A percentile compares a stretch with the other conserved stretches of the same genome.
These are phyloP conservation scores for Sambucus nigra DNA, from an alignment of 129 eudicot species.

Conservation along the genomic window DNA sequence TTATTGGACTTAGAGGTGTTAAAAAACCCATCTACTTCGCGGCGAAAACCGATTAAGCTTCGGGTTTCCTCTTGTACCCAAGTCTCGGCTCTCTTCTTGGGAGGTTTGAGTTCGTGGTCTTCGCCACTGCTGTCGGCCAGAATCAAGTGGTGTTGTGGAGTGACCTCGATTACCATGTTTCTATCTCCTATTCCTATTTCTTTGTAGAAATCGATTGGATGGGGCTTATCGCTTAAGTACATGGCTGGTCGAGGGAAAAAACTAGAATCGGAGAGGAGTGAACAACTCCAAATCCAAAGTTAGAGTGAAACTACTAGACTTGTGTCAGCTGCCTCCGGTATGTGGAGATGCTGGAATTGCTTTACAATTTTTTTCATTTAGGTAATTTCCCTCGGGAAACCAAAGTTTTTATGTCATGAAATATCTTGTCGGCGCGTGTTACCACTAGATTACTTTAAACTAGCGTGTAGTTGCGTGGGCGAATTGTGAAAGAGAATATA, in stretches of 20 bases:
- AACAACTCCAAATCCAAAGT: no score
- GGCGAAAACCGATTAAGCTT: constrained; percentile 29
- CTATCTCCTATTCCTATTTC: constrained; percentile 11
- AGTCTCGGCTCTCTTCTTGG: constrained; percentile 43
- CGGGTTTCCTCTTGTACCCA: constrained; percentile 45
- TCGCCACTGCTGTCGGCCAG: constrained; percentile 27
- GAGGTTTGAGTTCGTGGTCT: constrained; percentile 37
- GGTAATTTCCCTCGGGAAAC: no score
- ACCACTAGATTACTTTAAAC: no score
- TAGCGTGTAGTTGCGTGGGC: no score
- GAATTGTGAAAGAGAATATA: no score
- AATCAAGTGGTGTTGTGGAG: constrained; percentile 20
- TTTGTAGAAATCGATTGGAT: constrained; percentile 44
- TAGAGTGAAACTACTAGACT: no score
- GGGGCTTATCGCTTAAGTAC: constrained; percentile 36
- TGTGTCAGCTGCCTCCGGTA: no score
- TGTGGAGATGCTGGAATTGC: no score
- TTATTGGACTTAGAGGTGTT: constrained; percentile 41
- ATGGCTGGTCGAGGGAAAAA: not conserved
- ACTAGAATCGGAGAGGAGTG: not conserved
- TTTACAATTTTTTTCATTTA: no score
- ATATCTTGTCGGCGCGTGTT: no score
- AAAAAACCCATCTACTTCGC: constrained; percentile 31
- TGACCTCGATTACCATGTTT: constrained; percentile 26
- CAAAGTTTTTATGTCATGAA: no score